These are phyloP conservation scores for Schrenkiella parvula DNA, from an alignment of 345 rosid genomes.

Conservation along the genomic window DNA sequence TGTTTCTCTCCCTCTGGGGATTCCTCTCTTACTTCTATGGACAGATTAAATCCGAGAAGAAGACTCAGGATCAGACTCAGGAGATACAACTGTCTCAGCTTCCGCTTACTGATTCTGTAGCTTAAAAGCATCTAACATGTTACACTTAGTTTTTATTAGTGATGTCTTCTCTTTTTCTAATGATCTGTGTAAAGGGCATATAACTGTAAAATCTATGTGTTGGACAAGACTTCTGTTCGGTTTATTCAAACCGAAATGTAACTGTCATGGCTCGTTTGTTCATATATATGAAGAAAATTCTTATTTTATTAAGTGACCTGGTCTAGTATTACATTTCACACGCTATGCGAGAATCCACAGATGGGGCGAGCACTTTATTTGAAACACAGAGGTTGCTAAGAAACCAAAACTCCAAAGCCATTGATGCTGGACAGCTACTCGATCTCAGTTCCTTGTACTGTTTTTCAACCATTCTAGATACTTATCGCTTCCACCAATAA, in stretches of 20 bases:
- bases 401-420: constrained; percentile 8
- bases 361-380: background rate
- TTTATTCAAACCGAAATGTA: background rate
- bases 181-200: background rate
- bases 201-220: background rate
- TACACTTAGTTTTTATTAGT: background rate
- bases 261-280: background rate
- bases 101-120: background rate
- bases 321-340: background rate
- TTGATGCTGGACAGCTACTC: background rate
- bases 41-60: constrained; percentile 30
- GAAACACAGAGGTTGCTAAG: background rate
- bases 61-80: background rate
- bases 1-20: constrained; percentile 67
- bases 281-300: background rate
- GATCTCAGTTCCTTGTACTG: constrained; percentile 67
- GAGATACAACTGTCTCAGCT: constrained; percentile 25
- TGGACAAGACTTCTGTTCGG: background rate
- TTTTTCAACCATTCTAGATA: constrained; percentile 86
- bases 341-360: background rate
- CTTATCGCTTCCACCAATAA: constrained; percentile 66
- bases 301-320: background rate
- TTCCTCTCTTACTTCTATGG: constrained; percentile 69
- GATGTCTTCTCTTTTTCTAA: background rate
- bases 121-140: background rate